Evolutionary conservation across 1,139 yeast genomes (phyloP).

Genomic region (Debaryomyces fabryi): DNA sequence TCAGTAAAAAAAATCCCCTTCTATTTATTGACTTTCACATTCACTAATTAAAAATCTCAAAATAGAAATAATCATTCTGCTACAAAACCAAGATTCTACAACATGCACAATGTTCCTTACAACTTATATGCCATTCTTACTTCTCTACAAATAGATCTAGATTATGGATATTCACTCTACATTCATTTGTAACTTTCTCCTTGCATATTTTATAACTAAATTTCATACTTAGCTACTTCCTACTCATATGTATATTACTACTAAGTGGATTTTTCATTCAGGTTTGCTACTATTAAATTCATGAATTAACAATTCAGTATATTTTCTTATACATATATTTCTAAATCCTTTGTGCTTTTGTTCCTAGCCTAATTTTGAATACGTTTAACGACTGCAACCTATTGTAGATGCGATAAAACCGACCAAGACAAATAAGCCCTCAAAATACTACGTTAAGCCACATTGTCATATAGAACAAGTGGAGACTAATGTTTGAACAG

Average conservation of each 20-base stretch:
- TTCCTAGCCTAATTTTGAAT: neutral
- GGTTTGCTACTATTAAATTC: neutral
- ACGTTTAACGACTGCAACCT: neutral
- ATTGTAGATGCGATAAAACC: neutral
- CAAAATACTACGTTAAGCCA: neutral
- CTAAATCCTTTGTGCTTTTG: neutral
- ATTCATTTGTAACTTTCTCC: neutral
- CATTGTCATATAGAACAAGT: neutral
- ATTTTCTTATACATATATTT: neutral
- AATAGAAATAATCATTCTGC: neutral
- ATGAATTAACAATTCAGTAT: too few species aligned
- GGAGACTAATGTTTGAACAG: neutral
- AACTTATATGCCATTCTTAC: neutral
- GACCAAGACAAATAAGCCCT: neutral
- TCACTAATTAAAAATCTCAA: neutral
- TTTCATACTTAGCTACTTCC: neutral
- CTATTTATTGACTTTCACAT: neutral
- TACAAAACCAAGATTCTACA: neutral
- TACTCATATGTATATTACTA: neutral
- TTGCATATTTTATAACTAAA: neutral
- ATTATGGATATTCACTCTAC: too few species aligned
- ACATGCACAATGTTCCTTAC: neutral
- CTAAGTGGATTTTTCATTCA: neutral
- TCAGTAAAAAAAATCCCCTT: neutral
- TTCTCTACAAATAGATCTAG: neutral